phyloP scores from a whole-genome alignment of 2,329 filamentous ascomycete species.

The Hypomyces perniciosus region DNA sequence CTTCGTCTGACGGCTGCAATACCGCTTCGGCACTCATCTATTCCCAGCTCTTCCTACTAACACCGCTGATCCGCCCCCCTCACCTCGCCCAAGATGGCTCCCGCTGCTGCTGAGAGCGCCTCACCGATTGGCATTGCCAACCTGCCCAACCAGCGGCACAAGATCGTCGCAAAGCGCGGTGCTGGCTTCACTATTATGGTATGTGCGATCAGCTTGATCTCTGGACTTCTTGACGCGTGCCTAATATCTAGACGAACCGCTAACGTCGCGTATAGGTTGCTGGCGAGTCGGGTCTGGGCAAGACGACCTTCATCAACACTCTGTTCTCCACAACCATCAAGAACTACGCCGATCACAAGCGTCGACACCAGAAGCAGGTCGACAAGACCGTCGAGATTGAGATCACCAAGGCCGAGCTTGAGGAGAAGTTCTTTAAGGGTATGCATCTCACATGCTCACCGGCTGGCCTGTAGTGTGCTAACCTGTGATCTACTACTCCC shows the following conservation, averaged over 20 bases:
- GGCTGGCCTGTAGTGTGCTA: neutral
- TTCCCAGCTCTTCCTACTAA: constrained; percentile 10
- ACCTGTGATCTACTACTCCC: constrained; percentile 18
- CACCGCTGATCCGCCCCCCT: constrained; percentile 11
- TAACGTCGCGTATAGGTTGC: constrained; percentile 60
- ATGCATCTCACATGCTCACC: constrained; percentile 19
- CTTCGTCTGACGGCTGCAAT: constrained; percentile 5
- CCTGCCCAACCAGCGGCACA: constrained; percentile 67
- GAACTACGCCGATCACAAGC: constrained; percentile 99
- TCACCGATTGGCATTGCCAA: constrained; percentile 70
- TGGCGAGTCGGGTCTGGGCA: constrained; percentile 95
- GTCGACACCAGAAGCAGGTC: constrained; percentile 97
- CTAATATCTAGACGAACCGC: neutral
- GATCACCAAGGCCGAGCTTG: constrained; percentile 98
- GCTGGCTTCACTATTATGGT: constrained; percentile 99
- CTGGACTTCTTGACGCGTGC: neutral
- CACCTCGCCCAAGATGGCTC: constrained; percentile 44
- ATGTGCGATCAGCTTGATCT: constrained; percentile 23
- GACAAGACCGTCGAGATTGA: constrained; percentile 99
- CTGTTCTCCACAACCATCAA: constrained; percentile 99
- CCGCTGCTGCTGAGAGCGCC: constrained; percentile 52
- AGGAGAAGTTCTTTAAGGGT: constrained; percentile 99
- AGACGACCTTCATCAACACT: constrained; percentile 99
- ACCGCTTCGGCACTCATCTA: constrained; percentile 4
- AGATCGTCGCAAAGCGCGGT: constrained; percentile 76